A percentile compares a stretch with the other conserved stretches of the same genome.
phyloP scores from a whole-genome alignment of 345 rosid species.

The Chamaenerion angustifolium region DNA sequence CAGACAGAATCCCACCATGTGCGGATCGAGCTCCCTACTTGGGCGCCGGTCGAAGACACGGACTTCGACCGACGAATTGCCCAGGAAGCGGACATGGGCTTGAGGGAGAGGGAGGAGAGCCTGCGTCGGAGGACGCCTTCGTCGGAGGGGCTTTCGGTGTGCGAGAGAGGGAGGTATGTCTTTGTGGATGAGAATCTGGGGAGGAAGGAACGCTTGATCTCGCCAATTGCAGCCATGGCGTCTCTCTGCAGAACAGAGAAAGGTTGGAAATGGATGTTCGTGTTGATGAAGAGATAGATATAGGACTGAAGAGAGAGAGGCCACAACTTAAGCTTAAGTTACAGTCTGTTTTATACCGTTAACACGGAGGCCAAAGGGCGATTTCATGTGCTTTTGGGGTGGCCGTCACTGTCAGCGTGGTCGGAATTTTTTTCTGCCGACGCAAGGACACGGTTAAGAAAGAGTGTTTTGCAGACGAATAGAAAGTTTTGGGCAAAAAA shows the following conservation, averaged over 20 bases:
- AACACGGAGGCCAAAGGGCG: background rate
- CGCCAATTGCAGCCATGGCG: constrained; percentile 41
- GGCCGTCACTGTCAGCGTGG: too few species aligned
- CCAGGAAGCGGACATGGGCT: constrained; percentile 29
- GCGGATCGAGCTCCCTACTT: constrained; percentile 40
- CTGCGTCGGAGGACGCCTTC: constrained; percentile 39
- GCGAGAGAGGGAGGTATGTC: constrained; percentile 43
- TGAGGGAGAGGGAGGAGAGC: constrained; percentile 66
- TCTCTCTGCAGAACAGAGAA: constrained; percentile 19
- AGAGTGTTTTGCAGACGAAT: too few species aligned
- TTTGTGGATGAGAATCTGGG: constrained; percentile 8
- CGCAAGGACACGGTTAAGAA: background rate
- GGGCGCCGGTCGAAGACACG: constrained; percentile 42
- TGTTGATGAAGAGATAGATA: background rate
- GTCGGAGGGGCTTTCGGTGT: constrained; percentile 1
- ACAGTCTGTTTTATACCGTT: constrained; percentile 7
- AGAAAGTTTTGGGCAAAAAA: too few species aligned
- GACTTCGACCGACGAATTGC: constrained; percentile 53
- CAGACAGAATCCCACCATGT: constrained; percentile 87
- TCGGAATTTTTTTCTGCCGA: too few species aligned
- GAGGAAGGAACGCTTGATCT: constrained; percentile 12
- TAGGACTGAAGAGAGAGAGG: background rate
- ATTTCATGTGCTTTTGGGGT: too few species aligned
- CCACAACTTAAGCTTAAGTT: background rate
- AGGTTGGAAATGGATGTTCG: background rate